Evolutionary conservation across 108 stramenopile species (phyloP).

Genomic region (Pseudonitzschia delicatissima): DNA sequence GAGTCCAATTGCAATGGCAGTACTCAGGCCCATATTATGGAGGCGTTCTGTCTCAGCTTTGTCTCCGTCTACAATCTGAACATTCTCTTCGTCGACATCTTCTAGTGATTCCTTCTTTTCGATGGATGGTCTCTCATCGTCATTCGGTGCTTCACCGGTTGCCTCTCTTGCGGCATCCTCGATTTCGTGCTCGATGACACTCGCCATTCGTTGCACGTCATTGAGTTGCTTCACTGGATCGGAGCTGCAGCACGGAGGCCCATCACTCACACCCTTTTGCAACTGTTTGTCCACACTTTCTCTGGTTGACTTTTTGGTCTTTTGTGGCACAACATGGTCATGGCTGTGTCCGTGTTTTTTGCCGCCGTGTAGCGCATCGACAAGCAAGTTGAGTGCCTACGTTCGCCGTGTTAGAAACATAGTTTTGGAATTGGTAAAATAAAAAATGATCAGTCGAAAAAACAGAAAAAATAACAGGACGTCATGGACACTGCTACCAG

Average conservation of each 20-base stretch:
- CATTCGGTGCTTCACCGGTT: neutral
- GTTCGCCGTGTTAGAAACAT: neutral
- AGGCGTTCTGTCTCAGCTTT: neutral
- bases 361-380: constrained; percentile 8
- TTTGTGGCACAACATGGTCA: constrained; percentile 4
- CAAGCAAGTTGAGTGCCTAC: constrained; percentile 16
- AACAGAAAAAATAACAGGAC: neutral
- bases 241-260: constrained; percentile 26
- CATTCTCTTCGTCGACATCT: neutral
- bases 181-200: constrained; percentile 9
- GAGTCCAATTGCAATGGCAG: constrained; percentile 63
- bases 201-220: constrained; percentile 28
- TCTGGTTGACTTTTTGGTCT: neutral
- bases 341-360: constrained; percentile 20
- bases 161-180: neutral
- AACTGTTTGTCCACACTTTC: neutral
- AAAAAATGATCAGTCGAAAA: no score
- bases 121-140: neutral
- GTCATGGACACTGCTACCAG: neutral
- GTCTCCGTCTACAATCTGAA: neutral
- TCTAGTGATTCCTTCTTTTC: neutral
- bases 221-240: constrained; percentile 44
- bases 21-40: constrained; percentile 62
- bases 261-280: neutral
- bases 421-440: neutral